Conservation (phyloP, 176 grass and related monocot species). For the Typha latifolia region DNA sequence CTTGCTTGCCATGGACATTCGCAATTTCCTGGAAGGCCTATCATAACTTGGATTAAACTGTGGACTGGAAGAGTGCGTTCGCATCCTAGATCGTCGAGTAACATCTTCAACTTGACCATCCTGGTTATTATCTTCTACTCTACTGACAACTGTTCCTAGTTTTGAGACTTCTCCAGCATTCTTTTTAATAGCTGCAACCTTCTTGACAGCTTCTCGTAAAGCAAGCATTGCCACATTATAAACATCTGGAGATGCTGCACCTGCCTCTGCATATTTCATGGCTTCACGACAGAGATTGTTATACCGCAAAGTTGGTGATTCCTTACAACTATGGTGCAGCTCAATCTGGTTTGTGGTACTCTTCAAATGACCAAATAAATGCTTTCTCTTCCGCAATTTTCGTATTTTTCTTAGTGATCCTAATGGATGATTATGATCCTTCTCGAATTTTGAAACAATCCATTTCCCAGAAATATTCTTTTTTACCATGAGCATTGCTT, state of each 20-base stretch:
- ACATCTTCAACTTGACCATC: not conserved
- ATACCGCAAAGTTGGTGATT: conserved; percentile 7
- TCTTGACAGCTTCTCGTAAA: conserved; percentile 16
- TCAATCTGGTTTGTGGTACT: conserved; percentile 1
- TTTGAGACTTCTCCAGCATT: conserved; percentile 6
- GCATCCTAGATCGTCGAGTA: conserved; percentile 2
- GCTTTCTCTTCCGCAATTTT: conserved; percentile 1
- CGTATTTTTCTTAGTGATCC: conserved; percentile 12
- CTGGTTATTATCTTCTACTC: not conserved
- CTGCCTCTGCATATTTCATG: conserved; percentile 26
- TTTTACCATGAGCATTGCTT: conserved; percentile 24
- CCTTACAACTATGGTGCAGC: conserved; percentile 1
- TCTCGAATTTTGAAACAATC: conserved; percentile 24
- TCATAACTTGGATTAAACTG: conserved; percentile 5
- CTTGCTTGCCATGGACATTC: conserved; percentile 3
- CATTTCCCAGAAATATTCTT: conserved; percentile 21
- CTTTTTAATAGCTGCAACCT: conserved; percentile 22
- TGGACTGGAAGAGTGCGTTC: not conserved
- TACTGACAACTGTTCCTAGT: not conserved
- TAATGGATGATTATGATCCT: conserved; percentile 18
- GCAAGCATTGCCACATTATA: conserved; percentile 19
- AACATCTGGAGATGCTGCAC: conserved; percentile 20
- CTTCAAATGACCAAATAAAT: conserved; percentile 2
- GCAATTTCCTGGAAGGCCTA: not conserved
- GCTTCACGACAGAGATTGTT: conserved; percentile 20